Evolutionary conservation across 2,329 filamentous ascomycete species (phyloP).

Genomic region (Venturia pyrina): DNA sequence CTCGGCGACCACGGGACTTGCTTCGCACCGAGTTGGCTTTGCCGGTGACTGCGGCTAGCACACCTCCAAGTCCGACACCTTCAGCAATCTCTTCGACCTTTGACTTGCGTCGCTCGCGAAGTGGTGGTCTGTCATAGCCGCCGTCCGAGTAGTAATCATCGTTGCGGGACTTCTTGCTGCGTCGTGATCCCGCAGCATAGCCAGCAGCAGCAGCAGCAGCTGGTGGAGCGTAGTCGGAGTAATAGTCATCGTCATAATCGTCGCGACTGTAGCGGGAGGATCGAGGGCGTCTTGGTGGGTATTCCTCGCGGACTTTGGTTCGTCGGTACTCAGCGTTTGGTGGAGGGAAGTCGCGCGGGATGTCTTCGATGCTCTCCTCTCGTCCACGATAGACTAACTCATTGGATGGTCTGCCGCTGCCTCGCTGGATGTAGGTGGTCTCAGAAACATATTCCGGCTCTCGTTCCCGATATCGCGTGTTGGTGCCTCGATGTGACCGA

Average conservation of each 20-base stretch:
- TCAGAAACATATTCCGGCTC: constrained; percentile 42
- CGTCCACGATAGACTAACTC: constrained; percentile 46
- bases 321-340: constrained; percentile 42
- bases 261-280: constrained; percentile 40
- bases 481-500: constrained; percentile 28
- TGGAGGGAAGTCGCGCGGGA: constrained; percentile 72
- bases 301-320: constrained; percentile 37
- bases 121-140: constrained; percentile 28
- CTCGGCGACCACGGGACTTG: constrained; percentile 39
- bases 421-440: constrained; percentile 39
- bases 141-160: constrained; percentile 35
- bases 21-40: constrained; percentile 37
- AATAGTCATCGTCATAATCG: constrained; percentile 50
- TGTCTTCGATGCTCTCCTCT: constrained; percentile 77
- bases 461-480: constrained; percentile 32
- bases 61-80: constrained; percentile 47
- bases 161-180: constrained; percentile 35
- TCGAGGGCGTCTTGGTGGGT: constrained; percentile 26
- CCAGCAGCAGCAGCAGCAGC: constrained; percentile 24
- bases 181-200: constrained; percentile 16
- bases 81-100: constrained; percentile 53
- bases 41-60: constrained; percentile 46
- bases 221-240: constrained; percentile 34
- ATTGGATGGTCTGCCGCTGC: constrained; percentile 29
- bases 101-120: constrained; percentile 41